Evolutionary conservation across 306 rosid genomes (phyloP).

Genomic region (Vicia villosa): DNA sequence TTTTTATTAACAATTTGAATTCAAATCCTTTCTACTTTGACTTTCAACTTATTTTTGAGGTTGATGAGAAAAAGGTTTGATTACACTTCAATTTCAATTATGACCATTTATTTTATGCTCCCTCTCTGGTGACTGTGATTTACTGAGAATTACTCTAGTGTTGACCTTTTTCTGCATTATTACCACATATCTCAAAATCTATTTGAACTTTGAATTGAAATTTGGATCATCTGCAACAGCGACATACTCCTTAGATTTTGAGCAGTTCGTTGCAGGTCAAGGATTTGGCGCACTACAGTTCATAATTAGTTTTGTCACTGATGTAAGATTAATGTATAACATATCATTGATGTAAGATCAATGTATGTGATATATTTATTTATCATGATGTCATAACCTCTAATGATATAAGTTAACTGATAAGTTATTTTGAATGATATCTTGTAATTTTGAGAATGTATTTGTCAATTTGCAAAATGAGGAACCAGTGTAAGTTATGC

Average conservation of each 20-base stretch:
- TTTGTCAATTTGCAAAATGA: too few relatives aligned
- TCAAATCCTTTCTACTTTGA: slow-evolving; percentile 14
- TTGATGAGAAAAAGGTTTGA: background rate
- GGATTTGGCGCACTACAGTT: background rate
- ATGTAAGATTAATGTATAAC: too few relatives aligned
- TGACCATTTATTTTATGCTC: slow-evolving; percentile 14
- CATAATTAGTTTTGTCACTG: background rate
- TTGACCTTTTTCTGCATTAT: slow-evolving; percentile 8
- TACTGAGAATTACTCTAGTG: slow-evolving; percentile 13
- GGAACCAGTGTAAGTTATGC: too few relatives aligned
- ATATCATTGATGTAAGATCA: too few relatives aligned
- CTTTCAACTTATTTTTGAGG: slow-evolving; percentile 37
- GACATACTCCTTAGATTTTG: background rate
- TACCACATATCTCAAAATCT: slow-evolving; percentile 17
- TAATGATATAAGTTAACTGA: too few relatives aligned
- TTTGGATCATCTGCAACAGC: background rate
- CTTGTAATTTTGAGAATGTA: too few relatives aligned
- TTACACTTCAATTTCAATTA: background rate
- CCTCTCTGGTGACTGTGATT: slow-evolving; percentile 19
- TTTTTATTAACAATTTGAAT: slow-evolving; percentile 40
- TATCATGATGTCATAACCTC: too few relatives aligned
- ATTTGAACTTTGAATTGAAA: background rate
- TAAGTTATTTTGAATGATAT: too few relatives aligned
- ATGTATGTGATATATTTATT: too few relatives aligned
- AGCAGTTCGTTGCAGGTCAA: background rate